Base-by-base conservation (phyloP, 306 rosid species). In the Corylus americana region DNA sequence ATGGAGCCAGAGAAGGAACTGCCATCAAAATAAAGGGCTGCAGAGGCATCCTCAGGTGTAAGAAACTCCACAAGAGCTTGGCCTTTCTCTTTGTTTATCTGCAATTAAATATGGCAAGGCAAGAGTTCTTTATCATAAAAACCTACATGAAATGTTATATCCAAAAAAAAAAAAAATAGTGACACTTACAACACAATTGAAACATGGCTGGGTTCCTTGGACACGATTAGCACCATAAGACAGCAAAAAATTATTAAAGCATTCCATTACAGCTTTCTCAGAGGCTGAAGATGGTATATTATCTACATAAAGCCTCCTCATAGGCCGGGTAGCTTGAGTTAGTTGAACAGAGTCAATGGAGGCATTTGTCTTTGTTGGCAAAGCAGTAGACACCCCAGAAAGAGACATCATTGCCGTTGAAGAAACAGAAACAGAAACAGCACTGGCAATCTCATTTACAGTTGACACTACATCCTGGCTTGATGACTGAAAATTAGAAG, bases 21-120 rank as follows among this genome's bases (percentile, higher is more conserved):
- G 17, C 94, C 98, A 82, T 91, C 96, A 89, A 96, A 93, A 77
- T 93, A 87, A 85, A 96, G 94, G 68, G 99, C 98, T 31, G 91
- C 85, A 69, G 91, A 86, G 59, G 99, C 99, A 84, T 93, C 93
- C 88, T 91, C 96, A 27, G 93, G 90, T 11, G 98, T 96, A 77
- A 96, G 96, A 87, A 96, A 96, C 73, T 96, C 99, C 48, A 91
- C 89, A 78, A 89, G 90, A 50, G 99, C 99, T 85, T 93, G 99
- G 18, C 92, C 90, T 81, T 77, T 88, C 69, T 93, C 98, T 79
- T 88, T 90, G 89, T 90, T 89, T 76, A 93, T 81, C 99, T 93
- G 96, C 87, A 84, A 74, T 17, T 16, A 84, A 75, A 83, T 70
- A 82, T 74, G 70, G 75, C 76, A 83, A 72, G 84, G 74, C 74